Conservation (phyloP, 768 basidiomycete species). For the Hysterangium stoloniferum region DNA sequence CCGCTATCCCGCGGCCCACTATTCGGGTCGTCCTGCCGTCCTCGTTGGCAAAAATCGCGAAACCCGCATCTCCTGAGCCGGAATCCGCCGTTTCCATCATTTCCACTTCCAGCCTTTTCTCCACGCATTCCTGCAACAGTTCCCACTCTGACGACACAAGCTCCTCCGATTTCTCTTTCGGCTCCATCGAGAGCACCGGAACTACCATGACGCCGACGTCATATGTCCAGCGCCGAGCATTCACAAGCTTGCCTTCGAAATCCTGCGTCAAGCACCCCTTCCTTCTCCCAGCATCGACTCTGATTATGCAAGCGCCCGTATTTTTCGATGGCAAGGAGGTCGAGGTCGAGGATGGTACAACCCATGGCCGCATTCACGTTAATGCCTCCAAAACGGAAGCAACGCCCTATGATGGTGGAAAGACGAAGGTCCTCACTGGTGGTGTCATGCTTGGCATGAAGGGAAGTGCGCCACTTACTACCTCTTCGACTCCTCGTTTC, state of each 20-base stretch:
- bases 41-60: neutral
- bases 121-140: conserved; percentile 42
- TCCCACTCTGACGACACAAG: conserved; percentile 65
- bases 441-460: conserved; percentile 73
- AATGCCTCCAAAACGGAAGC: conserved; percentile 72
- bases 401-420: conserved; percentile 81
- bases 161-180: conserved; percentile 59
- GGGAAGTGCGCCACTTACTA: conserved; percentile 17
- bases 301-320: conserved; percentile 9
- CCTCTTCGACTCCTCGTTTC: conserved; percentile 26
- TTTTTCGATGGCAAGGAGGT: conserved; percentile 1
- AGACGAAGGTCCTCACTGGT: conserved; percentile 81
- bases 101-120: conserved; percentile 52
- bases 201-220: conserved; percentile 32
- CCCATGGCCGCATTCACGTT: conserved; percentile 55
- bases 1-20: conserved; percentile 27
- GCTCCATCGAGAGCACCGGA: conserved; percentile 41
- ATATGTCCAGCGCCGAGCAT: conserved; percentile 19
- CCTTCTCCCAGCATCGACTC: neutral
- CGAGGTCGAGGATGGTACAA: neutral
- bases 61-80: neutral
- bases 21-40: neutral
- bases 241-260: conserved; percentile 28
- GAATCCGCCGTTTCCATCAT: conserved; percentile 13
- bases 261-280: neutral